Evolutionary conservation across 306 rosid genomes (phyloP).

Genomic region (Calophaca sinica): DNA sequence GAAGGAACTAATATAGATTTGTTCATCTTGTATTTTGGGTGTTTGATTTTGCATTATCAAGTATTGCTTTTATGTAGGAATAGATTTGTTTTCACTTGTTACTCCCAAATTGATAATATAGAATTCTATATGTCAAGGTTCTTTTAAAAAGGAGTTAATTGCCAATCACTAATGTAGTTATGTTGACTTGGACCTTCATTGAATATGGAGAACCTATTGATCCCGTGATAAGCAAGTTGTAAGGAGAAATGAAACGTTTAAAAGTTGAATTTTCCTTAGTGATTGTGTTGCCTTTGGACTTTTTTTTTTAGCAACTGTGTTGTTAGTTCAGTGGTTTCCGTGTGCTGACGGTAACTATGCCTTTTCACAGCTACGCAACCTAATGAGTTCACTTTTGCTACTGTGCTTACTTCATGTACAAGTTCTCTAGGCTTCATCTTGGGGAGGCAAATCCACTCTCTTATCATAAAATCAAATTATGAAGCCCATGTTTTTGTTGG

Average conservation of each 20-base stretch:
- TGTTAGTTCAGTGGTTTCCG: neutral
- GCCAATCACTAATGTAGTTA: neutral
- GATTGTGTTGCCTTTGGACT: neutral
- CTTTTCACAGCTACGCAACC: constrained; percentile 70
- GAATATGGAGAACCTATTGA: constrained; percentile 1
- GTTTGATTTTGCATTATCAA: constrained; percentile 1
- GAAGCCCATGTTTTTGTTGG: constrained; percentile 79
- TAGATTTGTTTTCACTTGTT: neutral
- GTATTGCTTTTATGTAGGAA: constrained; percentile 16
- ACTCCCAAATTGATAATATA: constrained; percentile 5
- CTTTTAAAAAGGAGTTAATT: neutral
- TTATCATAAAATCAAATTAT: constrained; percentile 56
- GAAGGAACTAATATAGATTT: constrained; percentile 23
- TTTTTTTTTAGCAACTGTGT: neutral
- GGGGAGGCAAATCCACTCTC: constrained; percentile 81
- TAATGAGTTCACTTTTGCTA: constrained; percentile 84
- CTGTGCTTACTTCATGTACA: constrained; percentile 72
- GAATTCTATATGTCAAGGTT: constrained; percentile 15
- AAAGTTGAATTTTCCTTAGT: neutral
- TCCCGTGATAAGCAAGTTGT: constrained; percentile 5
- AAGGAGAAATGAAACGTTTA: constrained; percentile 1
- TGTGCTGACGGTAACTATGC: constrained; percentile 3
- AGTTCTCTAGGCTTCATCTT: constrained; percentile 55
- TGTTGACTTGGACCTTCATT: constrained; percentile 17
- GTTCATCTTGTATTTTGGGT: neutral